A percentile compares a stretch with the other conserved stretches of the same genome.
Conservation (phyloP, 1,139 yeast genomes). For the Wickerhamomyces sp. region DNA sequence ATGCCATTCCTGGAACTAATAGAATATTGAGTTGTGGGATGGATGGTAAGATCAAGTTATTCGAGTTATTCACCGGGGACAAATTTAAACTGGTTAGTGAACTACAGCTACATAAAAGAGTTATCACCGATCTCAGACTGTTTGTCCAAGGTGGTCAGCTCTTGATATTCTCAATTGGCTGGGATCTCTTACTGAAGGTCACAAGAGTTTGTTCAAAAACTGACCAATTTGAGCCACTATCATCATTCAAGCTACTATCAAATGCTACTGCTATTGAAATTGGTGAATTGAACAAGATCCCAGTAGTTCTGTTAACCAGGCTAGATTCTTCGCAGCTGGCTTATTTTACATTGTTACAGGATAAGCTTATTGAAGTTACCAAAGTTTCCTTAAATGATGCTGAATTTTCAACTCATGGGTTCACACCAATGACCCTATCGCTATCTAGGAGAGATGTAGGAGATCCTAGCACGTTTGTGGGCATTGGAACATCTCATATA, state of each 20-base stretch:
- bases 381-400: conserved; percentile 69
- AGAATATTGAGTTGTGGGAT: conserved; percentile 25
- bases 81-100: conserved; percentile 9
- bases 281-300: conserved; percentile 21
- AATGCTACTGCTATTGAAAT: conserved; percentile 48
- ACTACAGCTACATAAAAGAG: conserved; percentile 36
- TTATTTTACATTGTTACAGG: conserved; percentile 30
- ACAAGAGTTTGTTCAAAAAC: conserved; percentile 29
- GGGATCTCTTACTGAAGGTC: conserved; percentile 48
- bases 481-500: conserved; percentile 67
- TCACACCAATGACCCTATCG: conserved; percentile 29
- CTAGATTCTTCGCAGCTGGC: conserved; percentile 57
- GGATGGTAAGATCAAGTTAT: conserved; percentile 25
- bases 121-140: conserved; percentile 36
- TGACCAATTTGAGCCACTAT: conserved; percentile 22
- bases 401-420: conserved; percentile 63
- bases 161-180: conserved; percentile 54
- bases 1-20: conserved; percentile 11
- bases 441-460: conserved; percentile 4
- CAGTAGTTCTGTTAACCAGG: conserved; percentile 50
- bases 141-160: conserved; percentile 13
- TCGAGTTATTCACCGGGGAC: conserved; percentile 5
- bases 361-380: conserved; percentile 30
- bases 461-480: conserved; percentile 27
- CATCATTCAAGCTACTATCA: conserved; percentile 36